Base-by-base conservation (phyloP, 805 yeast species). In the Jamesozyma spencerorum region DNA sequence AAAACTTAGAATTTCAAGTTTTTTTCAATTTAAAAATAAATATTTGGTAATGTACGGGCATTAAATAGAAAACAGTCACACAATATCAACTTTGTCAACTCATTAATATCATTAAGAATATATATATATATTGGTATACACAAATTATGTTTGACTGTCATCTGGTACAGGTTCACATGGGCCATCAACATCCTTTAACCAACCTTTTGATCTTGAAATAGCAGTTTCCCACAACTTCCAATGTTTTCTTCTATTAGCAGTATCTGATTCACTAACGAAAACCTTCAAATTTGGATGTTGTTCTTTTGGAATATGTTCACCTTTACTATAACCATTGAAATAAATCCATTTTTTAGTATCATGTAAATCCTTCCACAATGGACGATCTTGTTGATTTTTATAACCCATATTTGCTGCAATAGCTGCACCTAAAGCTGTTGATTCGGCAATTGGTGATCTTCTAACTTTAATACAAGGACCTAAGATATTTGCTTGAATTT, bases 371-470 rank as follows among this genome's bases (percentile, higher is more conserved):
- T 70, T 70, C 95, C 96, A 88, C 36, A 86, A 61, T 34, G 69
- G 65, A 42, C 84, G 72, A 17, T 77, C 75, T 18, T 68, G 63
- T 12, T 77, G 65, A 13, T 75, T 66, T 41, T 64, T 53, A 39
- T 55, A 53, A 5, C 69, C 77, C 53, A 87, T 66, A 11, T 96
- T 95, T 2, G 97, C 95, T 22, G 96, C 96, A 49, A 90, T 83
- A 4, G 97, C 96, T 6, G 95, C 95, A 22, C 97, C 97, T 47
- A 88, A 71, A 0, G 97, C 96, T 4, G 97, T 88, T 58, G 95
- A 86, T 63, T 88, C 97, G 28, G 85, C 69, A 60, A 81, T 83
- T 26, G 77, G 73, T 1, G 96, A 87, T 53, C 96, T 72, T 50
- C 76, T 74, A 33, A 88, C 90, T 20, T 79, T 77, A 30, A 81